Evolutionary conservation across 1,139 yeast species (phyloP), one percentile per base, ranked within the genome.

Genomic region (Suzukiozyma palmioleophila): DNA sequence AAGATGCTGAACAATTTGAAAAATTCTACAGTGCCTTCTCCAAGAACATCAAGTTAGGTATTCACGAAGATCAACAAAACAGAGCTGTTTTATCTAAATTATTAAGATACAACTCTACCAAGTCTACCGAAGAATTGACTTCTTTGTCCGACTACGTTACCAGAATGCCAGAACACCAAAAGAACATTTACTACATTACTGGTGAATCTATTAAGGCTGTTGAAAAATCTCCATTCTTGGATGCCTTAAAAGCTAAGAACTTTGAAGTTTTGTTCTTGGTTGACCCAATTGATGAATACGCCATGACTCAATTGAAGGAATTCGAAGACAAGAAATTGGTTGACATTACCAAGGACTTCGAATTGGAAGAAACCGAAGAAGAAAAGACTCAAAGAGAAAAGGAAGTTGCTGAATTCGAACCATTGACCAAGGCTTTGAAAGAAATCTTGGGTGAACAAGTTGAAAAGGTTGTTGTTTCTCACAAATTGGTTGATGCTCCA

Each of bases 111-210:
- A 77, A 89, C 84, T 89, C 97, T 43, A 90, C 98, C 65, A 92
- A 90, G 78, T 84, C 97, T 49, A 64, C 79, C 54, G 98, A 90
- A 63, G 98, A 92, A 77, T 69, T 77, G 69, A 92, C 97, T 56
- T 90, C 98, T 37, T 80, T 92, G 64, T 73, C 94, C 57, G 99
- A 92, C 75, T 92, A 92, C 75, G 95, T 94, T 52, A 92, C 97
- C 56, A 88, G 98, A 77, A 92, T 92, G 99, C 96, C 94, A 69
- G 97, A 88, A 75, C 97, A 88, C 79, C 99, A 92, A 79, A 90
- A 94, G 94, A 92, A 94, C 80, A 88, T 92, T 62, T 92, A 92
- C 83, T 92, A 80, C 83, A 92, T 92, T 69, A 92, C 98, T 66
- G 99, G 98, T 83, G 98, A 94, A 78, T 82, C 96, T 44, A 71